Base-by-base conservation (phyloP, 139 green algal genomes). In the Chlorella sp. region DNA sequence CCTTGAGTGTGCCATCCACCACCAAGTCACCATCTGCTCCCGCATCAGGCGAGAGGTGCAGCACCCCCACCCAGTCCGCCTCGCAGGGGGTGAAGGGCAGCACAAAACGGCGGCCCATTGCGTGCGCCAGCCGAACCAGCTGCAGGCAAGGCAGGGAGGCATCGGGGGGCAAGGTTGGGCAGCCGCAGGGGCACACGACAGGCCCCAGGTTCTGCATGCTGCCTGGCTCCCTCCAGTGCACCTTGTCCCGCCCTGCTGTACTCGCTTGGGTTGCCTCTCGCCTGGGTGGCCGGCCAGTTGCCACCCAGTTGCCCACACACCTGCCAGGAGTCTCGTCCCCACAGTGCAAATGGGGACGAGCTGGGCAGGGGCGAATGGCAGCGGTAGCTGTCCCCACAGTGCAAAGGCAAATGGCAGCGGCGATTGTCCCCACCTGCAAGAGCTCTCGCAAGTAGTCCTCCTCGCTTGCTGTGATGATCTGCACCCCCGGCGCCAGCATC, bases 401-500 rank as follows among this genome's bases (percentile, higher is more conserved):
- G n/a, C n/a, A n/a, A n/a, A n/a, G n/a, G n/a, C n/a, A n/a, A n/a
- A n/a, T n/a, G n/a, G n/a, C n/a, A n/a, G n/a, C n/a, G n/a, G n/a
- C n/a, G n/a, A n/a, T n/a, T n/a, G n/a, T n/a, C 8, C 69, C 69
- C 38, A 48, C 69, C 69, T 76, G 69, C 24, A 28, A 38, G 5
- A 76, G 28, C 69, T n/a, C n/a, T 22, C 51, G 40, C 69, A 26
- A 34, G 38, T 34, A 76, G 11, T 22, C 69, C 38, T 76, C 69
- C 69, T 76, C 69, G 2, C 40, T 76, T 8, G 20, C 38, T 19
- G 38, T 51, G 69, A 54, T 54, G 1, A 76, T 22, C 38, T 38
- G 40, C 38, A 76, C 69, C 40, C 69, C 69, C 38, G 69, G 69
- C 20, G 69, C 69, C 40, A 76, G 69, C 69, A 76, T 76, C 22